Conservation (phyloP, 768 basidiomycete species). For the Lactarius vividus region DNA sequence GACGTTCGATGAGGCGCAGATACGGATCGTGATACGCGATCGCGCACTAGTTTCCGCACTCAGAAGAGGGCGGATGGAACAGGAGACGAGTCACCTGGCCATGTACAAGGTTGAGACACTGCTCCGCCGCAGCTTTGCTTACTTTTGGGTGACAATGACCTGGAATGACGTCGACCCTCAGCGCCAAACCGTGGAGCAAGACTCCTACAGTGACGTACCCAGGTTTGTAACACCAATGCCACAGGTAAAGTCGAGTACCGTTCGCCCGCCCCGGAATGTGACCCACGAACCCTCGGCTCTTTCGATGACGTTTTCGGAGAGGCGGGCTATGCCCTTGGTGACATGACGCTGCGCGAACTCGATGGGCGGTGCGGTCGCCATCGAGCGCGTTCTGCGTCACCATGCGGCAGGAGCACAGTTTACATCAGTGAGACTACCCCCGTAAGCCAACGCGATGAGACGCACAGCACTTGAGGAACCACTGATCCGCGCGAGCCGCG, state of each 20-base stretch:
- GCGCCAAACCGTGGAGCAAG: not conserved
- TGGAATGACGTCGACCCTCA: constrained; percentile 31
- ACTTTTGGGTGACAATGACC: constrained; percentile 88
- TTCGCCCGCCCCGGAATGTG: constrained; percentile 24
- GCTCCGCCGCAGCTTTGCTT: constrained; percentile 84
- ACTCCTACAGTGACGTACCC: constrained; percentile 1
- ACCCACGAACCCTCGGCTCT: constrained; percentile 26
- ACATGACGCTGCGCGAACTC: constrained; percentile 25
- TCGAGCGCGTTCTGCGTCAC: constrained; percentile 10
- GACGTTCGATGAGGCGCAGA: constrained; percentile 77
- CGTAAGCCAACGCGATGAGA: not conserved
- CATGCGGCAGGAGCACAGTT: too few species aligned
- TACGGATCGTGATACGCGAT: constrained; percentile 87
- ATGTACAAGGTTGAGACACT: constrained; percentile 78
- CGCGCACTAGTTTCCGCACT: constrained; percentile 57
- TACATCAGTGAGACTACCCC: not conserved
- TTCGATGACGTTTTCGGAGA: constrained; percentile 23
- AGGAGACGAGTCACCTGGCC: constrained; percentile 52
- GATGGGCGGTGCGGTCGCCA: constrained; percentile 18
- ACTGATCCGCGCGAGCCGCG: not conserved
- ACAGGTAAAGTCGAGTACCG: constrained; percentile 26
- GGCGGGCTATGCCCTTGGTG: constrained; percentile 13
- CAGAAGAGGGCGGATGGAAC: not conserved
- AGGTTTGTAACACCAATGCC: constrained; percentile 29
- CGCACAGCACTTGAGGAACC: not conserved